phyloP scores from a whole-genome alignment of 225 moss, liverwort and hornwort genomes.

The Marchantia polymorpha region DNA sequence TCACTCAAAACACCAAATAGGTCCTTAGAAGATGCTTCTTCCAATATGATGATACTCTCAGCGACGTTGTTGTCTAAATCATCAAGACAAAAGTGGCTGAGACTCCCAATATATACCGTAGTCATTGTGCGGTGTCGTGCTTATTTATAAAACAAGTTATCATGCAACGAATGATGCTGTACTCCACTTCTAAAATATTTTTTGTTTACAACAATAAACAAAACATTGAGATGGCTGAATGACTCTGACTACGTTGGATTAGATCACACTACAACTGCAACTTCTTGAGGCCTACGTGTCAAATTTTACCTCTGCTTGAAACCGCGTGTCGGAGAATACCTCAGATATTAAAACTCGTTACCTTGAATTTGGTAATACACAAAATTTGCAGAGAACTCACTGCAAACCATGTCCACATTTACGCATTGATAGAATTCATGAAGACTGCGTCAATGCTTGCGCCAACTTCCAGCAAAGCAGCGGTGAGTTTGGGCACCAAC shows the following conservation, averaged over 20 bases:
- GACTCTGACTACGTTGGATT: too few relatives aligned
- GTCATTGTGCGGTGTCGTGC: background rate
- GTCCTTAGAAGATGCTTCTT: background rate
- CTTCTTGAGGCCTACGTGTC: background rate
- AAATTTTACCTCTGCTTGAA: constrained; percentile 17
- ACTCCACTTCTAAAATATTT: background rate
- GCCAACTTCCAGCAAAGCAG: constrained; percentile 70
- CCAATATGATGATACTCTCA: background rate
- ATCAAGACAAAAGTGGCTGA: background rate
- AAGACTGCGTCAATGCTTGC: constrained; percentile 13
- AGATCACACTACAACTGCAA: background rate
- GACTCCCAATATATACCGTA: background rate
- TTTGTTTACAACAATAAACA: background rate
- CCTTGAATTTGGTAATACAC: constrained; percentile 18
- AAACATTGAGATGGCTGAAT: background rate
- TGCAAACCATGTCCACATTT: constrained; percentile 10
- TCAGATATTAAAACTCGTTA: constrained; percentile 19
- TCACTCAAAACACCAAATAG: background rate
- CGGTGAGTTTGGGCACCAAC: constrained; percentile 67
- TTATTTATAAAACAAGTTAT: background rate
- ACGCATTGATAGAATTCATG: constrained; percentile 2
- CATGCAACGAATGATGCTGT: constrained; percentile 8
- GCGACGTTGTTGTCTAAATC: background rate
- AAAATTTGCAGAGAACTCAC: constrained; percentile 1
- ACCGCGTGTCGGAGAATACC: constrained; percentile 13